Conservation (phyloP, 176 grass and related monocot genomes). For the Thinopyrum elongatum region DNA sequence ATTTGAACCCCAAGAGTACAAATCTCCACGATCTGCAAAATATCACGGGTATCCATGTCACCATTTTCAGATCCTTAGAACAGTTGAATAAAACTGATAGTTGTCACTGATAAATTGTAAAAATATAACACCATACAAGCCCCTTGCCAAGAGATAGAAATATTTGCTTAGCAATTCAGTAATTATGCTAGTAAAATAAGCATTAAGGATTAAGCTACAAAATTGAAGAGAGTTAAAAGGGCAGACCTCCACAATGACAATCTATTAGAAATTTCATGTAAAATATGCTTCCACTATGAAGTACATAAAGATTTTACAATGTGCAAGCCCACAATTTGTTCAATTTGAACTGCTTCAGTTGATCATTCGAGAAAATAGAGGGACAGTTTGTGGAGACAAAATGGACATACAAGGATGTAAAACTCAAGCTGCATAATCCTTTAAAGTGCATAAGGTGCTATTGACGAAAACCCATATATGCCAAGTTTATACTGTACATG, state of each 20-base stretch:
- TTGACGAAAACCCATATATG: not conserved
- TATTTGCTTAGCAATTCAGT: not conserved
- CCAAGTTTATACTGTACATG: not conserved
- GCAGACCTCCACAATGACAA: not conserved
- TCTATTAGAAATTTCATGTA: not conserved
- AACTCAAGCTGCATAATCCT: not conserved
- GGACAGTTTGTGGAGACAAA: not conserved
- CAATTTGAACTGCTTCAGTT: not conserved
- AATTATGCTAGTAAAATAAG: not conserved
- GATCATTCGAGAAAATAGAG: not conserved
- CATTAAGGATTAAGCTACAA: not conserved
- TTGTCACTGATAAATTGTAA: not conserved
- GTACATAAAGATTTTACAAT: not conserved
- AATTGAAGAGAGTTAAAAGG: not conserved
- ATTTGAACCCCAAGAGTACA: slow-evolving; percentile 95
- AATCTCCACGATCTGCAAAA: slow-evolving; percentile 62
- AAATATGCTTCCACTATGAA: not conserved
- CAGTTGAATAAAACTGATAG: not conserved
- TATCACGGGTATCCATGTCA: not conserved
- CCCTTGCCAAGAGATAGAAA: slow-evolving; percentile 6
- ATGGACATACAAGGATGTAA: not conserved
- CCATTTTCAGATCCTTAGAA: not conserved
- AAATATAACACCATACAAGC: slow-evolving; percentile 6
- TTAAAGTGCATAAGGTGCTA: slow-evolving; percentile 13
- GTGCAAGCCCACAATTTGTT: not conserved